Evolutionary conservation across 441 rosid genomes (phyloP).

Genomic region (Pelargonium fulgidum): DNA sequence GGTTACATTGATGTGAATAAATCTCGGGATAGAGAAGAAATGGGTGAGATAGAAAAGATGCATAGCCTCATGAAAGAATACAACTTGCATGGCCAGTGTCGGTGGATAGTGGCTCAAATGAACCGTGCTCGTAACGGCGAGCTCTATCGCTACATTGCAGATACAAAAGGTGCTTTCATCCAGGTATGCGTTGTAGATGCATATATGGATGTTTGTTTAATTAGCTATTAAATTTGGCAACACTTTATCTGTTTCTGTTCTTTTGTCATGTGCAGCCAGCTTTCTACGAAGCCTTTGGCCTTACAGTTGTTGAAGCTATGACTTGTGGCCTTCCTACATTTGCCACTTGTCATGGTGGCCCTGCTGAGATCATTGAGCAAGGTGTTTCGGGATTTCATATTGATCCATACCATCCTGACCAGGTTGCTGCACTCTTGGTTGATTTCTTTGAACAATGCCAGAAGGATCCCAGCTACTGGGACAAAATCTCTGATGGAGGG

Average conservation of each 20-base stretch:
- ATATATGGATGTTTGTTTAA: background rate
- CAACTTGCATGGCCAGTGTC: conserved; percentile 70
- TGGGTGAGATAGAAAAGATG: conserved; percentile 76
- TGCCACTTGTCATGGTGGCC: conserved; percentile 90
- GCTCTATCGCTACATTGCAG: conserved; percentile 82
- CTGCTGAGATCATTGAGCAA: conserved; percentile 81
- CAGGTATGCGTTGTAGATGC: conserved; percentile 38
- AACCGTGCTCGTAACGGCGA: conserved; percentile 93
- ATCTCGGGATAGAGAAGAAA: conserved; percentile 86
- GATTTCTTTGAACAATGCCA: conserved; percentile 61
- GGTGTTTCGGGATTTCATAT: conserved; percentile 83
- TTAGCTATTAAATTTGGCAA: background rate
- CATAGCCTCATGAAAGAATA: conserved; percentile 52
- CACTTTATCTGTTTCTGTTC: background rate
- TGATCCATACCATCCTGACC: conserved; percentile 86
- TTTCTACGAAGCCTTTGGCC: conserved; percentile 90
- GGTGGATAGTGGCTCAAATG: conserved; percentile 85
- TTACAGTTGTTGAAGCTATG: conserved; percentile 94
- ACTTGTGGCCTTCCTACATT: conserved; percentile 89
- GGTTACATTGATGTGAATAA: conserved; percentile 67
- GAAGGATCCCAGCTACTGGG: conserved; percentile 69
- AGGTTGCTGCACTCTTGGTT: conserved; percentile 48
- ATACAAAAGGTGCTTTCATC: conserved; percentile 74
- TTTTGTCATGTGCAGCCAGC: conserved; percentile 56
- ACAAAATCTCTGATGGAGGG: conserved; percentile 63